Percentiles rank a stretch among this genome's conserved stretches.
phyloP scores from a whole-genome alignment of 148 eudicot genomes.

The Rhododendron molle region DNA sequence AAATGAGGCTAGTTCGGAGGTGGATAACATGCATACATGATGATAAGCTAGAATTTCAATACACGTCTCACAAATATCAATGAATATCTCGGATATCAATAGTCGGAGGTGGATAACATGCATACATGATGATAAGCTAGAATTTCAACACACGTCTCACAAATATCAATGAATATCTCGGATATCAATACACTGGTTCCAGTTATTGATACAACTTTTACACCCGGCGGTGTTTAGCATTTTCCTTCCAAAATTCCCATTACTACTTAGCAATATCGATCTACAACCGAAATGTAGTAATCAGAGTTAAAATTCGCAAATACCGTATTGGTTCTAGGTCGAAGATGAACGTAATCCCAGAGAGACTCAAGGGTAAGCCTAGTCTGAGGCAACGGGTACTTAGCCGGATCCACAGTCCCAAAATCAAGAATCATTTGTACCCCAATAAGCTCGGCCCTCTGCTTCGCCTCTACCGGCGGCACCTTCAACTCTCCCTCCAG shows the following conservation, averaged over 20 bases:
- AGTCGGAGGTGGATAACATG: not conserved
- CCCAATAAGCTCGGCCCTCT: slow-evolving; percentile 51
- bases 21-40: not conserved
- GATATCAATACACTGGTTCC: not conserved
- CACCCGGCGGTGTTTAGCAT: not conserved
- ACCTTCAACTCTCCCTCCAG: too few relatives aligned
- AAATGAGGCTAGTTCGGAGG: not conserved
- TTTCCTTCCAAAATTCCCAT: not conserved
- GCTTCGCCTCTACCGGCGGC: too few relatives aligned
- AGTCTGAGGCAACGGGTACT: slow-evolving; percentile 84
- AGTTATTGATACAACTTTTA: not conserved
- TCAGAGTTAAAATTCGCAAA: not conserved
- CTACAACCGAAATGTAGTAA: not conserved
- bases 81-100: not conserved
- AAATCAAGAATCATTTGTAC: slow-evolving; percentile 49
- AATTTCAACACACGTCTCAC: not conserved
- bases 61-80: not conserved
- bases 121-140: not conserved
- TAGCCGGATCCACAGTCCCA: slow-evolving; percentile 58
- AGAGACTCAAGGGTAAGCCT: slow-evolving; percentile 62
- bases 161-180: not conserved
- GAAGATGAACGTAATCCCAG: slow-evolving; percentile 74
- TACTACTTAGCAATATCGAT: not conserved
- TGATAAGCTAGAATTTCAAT: not conserved
- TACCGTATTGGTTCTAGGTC: slow-evolving; percentile 81